phyloP scores from a whole-genome alignment of 495 filamentous ascomycete species.

The Trichocladium uniseriatum region DNA sequence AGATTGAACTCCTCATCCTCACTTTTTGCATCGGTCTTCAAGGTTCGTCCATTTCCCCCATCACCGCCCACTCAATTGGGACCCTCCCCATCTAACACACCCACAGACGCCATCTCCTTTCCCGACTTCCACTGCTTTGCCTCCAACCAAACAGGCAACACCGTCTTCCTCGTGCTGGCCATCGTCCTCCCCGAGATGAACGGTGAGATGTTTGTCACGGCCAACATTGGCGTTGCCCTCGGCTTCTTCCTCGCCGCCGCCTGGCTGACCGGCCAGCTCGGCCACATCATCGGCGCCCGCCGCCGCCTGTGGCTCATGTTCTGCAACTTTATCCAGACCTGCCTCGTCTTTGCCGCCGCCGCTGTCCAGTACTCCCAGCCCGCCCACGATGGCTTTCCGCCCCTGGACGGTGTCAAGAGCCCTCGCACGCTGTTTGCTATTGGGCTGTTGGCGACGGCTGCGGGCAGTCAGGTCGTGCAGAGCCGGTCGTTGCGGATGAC shows the following conservation, averaged over 20 bases:
- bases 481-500: constrained; percentile 45
- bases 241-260: constrained; percentile 46
- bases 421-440: constrained; percentile 35
- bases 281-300: constrained; percentile 43
- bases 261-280: constrained; percentile 46
- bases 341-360: constrained; percentile 44
- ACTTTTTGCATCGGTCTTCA: constrained; percentile 37
- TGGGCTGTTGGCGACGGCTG: constrained; percentile 45
- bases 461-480: constrained; percentile 52
- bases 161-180: constrained; percentile 48
- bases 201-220: constrained; percentile 37
- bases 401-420: constrained; percentile 15
- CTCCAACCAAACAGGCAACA: constrained; percentile 59
- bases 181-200: constrained; percentile 41
- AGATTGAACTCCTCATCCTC: constrained; percentile 34
- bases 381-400: constrained; percentile 7
- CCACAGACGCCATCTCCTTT: constrained; percentile 49
- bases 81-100: neutral
- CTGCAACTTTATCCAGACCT: constrained; percentile 45
- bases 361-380: constrained; percentile 37
- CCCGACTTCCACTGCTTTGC: constrained; percentile 56
- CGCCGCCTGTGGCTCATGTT: constrained; percentile 43
- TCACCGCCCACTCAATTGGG: neutral
- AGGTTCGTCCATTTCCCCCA: constrained; percentile 14
- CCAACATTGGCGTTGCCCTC: constrained; percentile 46